These are phyloP conservation scores for Dothistroma pini DNA, from an alignment of 2,329 filamentous ascomycete genomes.

Conservation along the genomic window DNA sequence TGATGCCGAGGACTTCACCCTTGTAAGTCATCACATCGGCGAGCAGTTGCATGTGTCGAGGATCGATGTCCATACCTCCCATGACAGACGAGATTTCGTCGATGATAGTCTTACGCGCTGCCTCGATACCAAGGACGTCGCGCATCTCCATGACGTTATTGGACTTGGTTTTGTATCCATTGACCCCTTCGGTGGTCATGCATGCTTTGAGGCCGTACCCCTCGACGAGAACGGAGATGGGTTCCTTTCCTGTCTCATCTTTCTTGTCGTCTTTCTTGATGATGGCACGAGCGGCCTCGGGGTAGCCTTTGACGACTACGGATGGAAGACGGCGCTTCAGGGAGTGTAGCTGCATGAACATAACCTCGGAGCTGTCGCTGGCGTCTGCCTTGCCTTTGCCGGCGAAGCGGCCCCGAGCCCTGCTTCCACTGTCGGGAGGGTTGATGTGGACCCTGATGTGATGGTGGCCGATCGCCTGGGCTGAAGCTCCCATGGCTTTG, in stretches of 20 bases:
- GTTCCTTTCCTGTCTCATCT: slow-evolving; percentile 61
- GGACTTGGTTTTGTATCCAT: slow-evolving; percentile 68
- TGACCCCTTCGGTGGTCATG: slow-evolving; percentile 90
- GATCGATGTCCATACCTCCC: slow-evolving; percentile 92
- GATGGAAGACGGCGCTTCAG: slow-evolving; percentile 76
- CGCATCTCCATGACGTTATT: slow-evolving; percentile 90
- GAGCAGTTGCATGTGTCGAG: slow-evolving; percentile 93
- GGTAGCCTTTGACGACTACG: slow-evolving; percentile 86
- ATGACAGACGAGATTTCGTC: slow-evolving; percentile 85
- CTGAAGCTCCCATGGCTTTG: slow-evolving; percentile 50
- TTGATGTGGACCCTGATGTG: slow-evolving; percentile 68
- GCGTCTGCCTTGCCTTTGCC: slow-evolving; percentile 36
- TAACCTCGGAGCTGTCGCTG: slow-evolving; percentile 55
- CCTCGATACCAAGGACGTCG: slow-evolving; percentile 90
- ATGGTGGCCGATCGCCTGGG: slow-evolving; percentile 24
- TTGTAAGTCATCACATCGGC: slow-evolving; percentile 99
- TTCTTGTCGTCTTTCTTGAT: slow-evolving; percentile 72
- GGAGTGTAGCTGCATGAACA: slow-evolving; percentile 76
- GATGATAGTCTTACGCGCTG: slow-evolving; percentile 83
- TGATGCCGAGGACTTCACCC: slow-evolving; percentile 94
- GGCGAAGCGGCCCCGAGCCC: slow-evolving; percentile 36
- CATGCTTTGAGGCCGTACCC: slow-evolving; percentile 86
- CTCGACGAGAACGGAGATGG: slow-evolving; percentile 68
- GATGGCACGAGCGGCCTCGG: slow-evolving; percentile 79
- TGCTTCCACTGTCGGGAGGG: slow-evolving; percentile 40